Evolutionary conservation across 2,329 filamentous ascomycete genomes (phyloP), one percentile per base, ranked within the genome.

Genomic region (Beauveria sp.): DNA sequence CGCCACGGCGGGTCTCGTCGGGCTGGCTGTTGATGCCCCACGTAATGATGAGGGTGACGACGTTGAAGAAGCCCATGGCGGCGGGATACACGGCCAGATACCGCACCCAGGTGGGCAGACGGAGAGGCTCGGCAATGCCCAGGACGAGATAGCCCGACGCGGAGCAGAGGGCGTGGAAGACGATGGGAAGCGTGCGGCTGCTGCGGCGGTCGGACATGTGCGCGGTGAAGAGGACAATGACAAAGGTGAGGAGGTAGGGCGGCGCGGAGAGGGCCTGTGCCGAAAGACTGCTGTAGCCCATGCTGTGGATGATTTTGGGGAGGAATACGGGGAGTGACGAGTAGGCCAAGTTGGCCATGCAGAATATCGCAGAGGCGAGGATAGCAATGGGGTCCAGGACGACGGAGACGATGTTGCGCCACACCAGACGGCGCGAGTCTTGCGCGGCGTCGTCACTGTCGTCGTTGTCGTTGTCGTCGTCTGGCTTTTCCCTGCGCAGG

Each of bases 11-110:
- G 57, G 83, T 84, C 64, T 87, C 84, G 14, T 80, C 85, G 59
- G 82, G 76, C 70, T 95, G 90, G 73, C 96, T 96, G 71, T 96
- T 96, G 69, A 96, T 84, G 42, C 84, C 90, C 92, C 92, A 96
- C 1, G 90, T 88, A 62, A 96, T 89, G 66, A 93, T 88, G 38
- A 96, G 81, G 0, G 91, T 91, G 62, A 96, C 89, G 22, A 91
- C 88, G 63, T 84, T 87, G 78, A 96, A 93, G 75, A 96, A 95
- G 4, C 92, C 92, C 1, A 86, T 78, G 2, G 87, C 83, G 2
- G 92, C 91, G 0, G 90, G 91, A 71, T 88, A 96, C 8, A 96
- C 81, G 61, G 87, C 89, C 6, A 88, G 68, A 69, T 96, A 96
- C 20, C 91, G 82, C 43, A 83, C 64, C 50, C 73, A 80, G 55